Conservation (phyloP, 2,329 filamentous ascomycete species). For the Ascochyta rabiei region DNA sequence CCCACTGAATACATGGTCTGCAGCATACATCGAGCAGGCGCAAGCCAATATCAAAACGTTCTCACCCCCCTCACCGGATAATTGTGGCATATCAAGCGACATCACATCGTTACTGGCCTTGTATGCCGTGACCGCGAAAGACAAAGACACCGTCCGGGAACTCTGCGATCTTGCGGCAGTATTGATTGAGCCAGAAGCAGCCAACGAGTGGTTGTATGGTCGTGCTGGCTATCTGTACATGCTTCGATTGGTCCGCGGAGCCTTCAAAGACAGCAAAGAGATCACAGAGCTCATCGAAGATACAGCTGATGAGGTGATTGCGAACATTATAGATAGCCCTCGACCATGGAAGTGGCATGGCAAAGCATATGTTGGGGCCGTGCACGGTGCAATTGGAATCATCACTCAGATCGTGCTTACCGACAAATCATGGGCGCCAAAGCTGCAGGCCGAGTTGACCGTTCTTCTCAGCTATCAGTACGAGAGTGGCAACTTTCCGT, state of each 20-base stretch:
- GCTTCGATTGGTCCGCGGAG: slow-evolving; percentile 66
- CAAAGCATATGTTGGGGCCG: slow-evolving; percentile 68
- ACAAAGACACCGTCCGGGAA: slow-evolving; percentile 56
- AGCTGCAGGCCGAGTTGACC: slow-evolving; percentile 60
- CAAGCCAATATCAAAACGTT: slow-evolving; percentile 58
- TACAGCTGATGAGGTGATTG: slow-evolving; percentile 62
- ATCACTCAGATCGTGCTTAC: slow-evolving; percentile 71
- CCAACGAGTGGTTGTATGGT: slow-evolving; percentile 70
- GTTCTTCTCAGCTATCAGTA: slow-evolving; percentile 65
- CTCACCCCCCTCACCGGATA: slow-evolving; percentile 52
- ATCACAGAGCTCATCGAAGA: slow-evolving; percentile 60
- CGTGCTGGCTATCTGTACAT: slow-evolving; percentile 72
- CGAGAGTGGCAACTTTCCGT: slow-evolving; percentile 68
- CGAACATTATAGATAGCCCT: slow-evolving; percentile 62
- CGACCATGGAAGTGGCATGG: slow-evolving; percentile 70
- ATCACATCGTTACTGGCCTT: slow-evolving; percentile 58
- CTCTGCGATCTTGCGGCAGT: slow-evolving; percentile 58
- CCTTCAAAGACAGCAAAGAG: slow-evolving; percentile 58
- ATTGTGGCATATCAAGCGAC: slow-evolving; percentile 58
- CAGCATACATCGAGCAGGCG: slow-evolving; percentile 57
- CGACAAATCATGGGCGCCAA: slow-evolving; percentile 59
- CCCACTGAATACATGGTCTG: slow-evolving; percentile 56
- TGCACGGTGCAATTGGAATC: slow-evolving; percentile 72
- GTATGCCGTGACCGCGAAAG: slow-evolving; percentile 57
- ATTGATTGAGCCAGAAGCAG: slow-evolving; percentile 54